Evolutionary conservation across 352 stramenopile species (phyloP).

Genomic region (Aphanomyces stellatus): DNA sequence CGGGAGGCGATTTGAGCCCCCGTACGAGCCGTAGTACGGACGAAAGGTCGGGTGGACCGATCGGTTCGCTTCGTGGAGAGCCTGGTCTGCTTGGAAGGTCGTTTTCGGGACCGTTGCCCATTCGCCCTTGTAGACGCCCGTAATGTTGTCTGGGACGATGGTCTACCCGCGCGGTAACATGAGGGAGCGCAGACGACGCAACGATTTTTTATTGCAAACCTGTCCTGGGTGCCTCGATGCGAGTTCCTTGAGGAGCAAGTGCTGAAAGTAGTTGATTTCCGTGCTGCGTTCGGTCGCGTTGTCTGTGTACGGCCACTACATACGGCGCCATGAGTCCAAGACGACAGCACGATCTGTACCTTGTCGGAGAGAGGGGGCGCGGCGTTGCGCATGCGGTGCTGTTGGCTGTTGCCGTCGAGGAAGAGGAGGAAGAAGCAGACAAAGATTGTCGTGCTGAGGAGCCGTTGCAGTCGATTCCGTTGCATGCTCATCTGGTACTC

Average conservation of each 20-base stretch:
- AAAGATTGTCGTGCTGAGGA: conserved; percentile 82
- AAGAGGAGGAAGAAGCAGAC: conserved; percentile 83
- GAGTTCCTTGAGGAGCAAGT: conserved; percentile 27
- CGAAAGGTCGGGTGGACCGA: conserved; percentile 20
- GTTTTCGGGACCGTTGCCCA: conserved; percentile 50
- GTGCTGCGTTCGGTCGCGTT: conserved; percentile 55
- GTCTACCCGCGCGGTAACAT: not conserved
- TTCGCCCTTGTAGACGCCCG: conserved; percentile 66
- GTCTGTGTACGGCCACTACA: conserved; percentile 21
- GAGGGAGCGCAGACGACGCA: not conserved
- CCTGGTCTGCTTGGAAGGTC: conserved; percentile 50
- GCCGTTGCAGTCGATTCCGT: conserved; percentile 71
- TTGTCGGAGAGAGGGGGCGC: conserved; percentile 37
- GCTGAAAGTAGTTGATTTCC: conserved; percentile 42
- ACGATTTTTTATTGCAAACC: too few species aligned
- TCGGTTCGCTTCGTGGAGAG: conserved; percentile 27
- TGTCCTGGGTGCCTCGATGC: conserved; percentile 24
- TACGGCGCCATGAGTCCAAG: too few species aligned
- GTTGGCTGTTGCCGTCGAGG: conserved; percentile 36
- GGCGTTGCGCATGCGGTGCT: conserved; percentile 27
- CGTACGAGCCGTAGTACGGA: conserved; percentile 63
- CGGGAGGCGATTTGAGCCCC: conserved; percentile 66
- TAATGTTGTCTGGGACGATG: conserved; percentile 42
- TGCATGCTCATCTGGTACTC: conserved; percentile 33
- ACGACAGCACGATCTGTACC: not conserved